phyloP scores from a whole-genome alignment of 495 filamentous ascomycete species.

The Aspergillus affinis region DNA sequence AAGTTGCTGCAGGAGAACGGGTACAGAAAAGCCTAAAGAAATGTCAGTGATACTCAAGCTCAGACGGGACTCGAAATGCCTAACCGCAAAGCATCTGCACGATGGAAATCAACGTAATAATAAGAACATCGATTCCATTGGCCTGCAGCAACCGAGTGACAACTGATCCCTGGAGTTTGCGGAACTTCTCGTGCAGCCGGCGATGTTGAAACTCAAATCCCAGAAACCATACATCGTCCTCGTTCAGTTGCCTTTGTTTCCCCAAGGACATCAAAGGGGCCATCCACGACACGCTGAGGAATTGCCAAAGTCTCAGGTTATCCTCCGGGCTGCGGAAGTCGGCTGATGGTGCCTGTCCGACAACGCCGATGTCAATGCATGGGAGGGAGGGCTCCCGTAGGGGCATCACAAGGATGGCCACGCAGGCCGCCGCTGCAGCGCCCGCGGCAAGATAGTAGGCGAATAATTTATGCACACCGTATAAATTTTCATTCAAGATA shows the following conservation, averaged over 20 bases:
- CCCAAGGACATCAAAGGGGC: constrained; percentile 65
- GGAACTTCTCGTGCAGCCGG: constrained; percentile 68
- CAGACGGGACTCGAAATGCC: constrained; percentile 4
- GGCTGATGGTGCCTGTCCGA: constrained; percentile 56
- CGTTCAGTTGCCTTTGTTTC: constrained; percentile 60
- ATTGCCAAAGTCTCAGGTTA: constrained; percentile 75
- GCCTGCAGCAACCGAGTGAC: constrained; percentile 65
- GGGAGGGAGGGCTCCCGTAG: constrained; percentile 61
- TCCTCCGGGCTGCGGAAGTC: constrained; percentile 78
- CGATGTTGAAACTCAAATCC: constrained; percentile 74
- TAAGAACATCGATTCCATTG: constrained; percentile 72
- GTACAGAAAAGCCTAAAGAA: constrained; percentile 54
- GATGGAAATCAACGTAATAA: constrained; percentile 59
- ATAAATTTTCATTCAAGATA: constrained; percentile 24
- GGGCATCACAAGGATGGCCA: constrained; percentile 68
- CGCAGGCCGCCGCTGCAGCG: constrained; percentile 42
- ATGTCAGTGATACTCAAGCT: constrained; percentile 10
- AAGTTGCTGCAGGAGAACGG: constrained; percentile 70
- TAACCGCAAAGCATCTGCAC: constrained; percentile 60
- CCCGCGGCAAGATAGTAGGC: constrained; percentile 41
- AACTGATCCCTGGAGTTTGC: constrained; percentile 69
- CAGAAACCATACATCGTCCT: constrained; percentile 77
- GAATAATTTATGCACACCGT: constrained; percentile 30
- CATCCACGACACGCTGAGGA: constrained; percentile 83
- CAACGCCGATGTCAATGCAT: constrained; percentile 58